Evolutionary conservation across 805 yeast genomes (phyloP), one percentile per base, ranked within the genome.

Genomic region (Danielozyma ontarioensis): DNA sequence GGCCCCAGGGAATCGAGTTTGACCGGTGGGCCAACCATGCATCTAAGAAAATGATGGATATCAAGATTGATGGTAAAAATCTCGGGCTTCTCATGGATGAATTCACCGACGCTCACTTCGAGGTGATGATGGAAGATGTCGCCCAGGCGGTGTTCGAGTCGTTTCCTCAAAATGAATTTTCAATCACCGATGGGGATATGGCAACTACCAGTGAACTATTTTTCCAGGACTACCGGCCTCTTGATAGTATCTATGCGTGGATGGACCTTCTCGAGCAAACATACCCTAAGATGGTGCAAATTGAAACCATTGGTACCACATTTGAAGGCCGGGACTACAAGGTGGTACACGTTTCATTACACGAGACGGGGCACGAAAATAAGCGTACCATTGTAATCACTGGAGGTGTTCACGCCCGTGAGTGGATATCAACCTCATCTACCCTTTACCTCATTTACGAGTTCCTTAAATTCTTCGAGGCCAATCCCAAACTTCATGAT

Each of bases 401-500:
- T 1, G 89, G 89, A 25, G 96, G 95, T 2, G 70, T 83, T 2
- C 96, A 88, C 59, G 93, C 95, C 0, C 68, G 97, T 33, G 97
- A 88, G 55, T 88, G 96, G 96, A 70, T 86, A 17, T 74, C 88
- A 24, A 76, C 80, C 2, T 74, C 88, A 2, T 69, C 90, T 0
- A 80, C 77, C 1, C 72, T 85, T 39, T 84, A 72, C 55, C 64
- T 49, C 56, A 67, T 53, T 40, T 85, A 38, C 37, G 47, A 51
- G 25, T 34, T 65, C 35, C 41, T 66, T n/a, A 40, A 50, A 15
- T 54, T 39, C 35, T 63, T 62, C 39, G 49, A 46, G 15, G 36
- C 41, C 15, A 45, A 60, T 33, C 68, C 65, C 1, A 42, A 34
- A 4, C 51, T 62, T 22, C 68, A 66, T 30, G 75, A 70, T 36